Base-by-base conservation (phyloP, 352 stramenopile genomes). In the Phytophthora kernoviae region DNA sequence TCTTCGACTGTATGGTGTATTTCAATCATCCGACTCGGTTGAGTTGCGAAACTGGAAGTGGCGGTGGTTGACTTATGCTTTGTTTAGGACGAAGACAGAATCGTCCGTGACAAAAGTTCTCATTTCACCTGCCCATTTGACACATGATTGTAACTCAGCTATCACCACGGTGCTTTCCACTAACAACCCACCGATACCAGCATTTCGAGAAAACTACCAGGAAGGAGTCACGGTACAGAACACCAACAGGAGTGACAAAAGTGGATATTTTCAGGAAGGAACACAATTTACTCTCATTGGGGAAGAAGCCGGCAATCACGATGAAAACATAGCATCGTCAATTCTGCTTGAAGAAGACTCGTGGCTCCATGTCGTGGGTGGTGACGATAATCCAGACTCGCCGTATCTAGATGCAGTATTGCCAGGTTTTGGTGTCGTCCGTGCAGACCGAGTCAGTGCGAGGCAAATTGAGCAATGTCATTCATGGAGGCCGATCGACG, bases 21-120 rank as follows among this genome's bases (percentile, higher is more conserved):
- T 66, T 39, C 14, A 26, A 5, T 50, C 45, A 34, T 63, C 67
- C 5, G 62, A 72, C 51, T 53, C 62, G 9, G 32, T 44, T 1
- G 58, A 65, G 18, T 21, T 47, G 26, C 52, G 57, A 8, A 53
- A 39, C 14, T 75, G 62, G 57, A 77, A 77, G 22, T 77, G 68
- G 68, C 51, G 56, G 26, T 77, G 68, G 63, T 47, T 77, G 2
- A 36, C 58, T 22, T 77, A 77, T 45, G 68, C 68, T 4, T 26
- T 77, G 12, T 77, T 73, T 33, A 70, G 63, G 21, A 53, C 50
- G 10, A 41, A 53, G 2, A 48, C 67, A 17, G 14, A 34, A 2
- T 69, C 62, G 9, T 50, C 41, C 2, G 46, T 77, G 6, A 43
- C 42, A 10, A 62, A 54, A 47, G 36, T 56, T 0, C 46, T 65